Base-by-base conservation (phyloP, 2,329 filamentous ascomycete genomes). In the Chaetothyriales sp. region DNA sequence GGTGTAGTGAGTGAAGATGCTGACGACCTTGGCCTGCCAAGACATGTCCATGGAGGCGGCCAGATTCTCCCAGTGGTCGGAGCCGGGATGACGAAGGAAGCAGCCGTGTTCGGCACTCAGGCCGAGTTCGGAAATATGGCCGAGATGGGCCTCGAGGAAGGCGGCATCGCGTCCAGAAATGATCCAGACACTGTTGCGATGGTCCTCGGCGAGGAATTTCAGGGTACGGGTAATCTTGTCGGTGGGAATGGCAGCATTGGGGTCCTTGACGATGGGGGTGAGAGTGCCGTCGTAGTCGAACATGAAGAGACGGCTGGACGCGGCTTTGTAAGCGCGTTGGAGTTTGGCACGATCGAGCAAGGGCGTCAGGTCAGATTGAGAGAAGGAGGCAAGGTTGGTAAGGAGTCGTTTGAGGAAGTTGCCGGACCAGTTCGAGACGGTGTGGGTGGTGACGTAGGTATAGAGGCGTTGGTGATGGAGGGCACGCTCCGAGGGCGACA, bases 271-370 rank as follows among this genome's bases (percentile, higher is more conserved):
- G 61, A 98, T 97, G 0, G 89, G 87, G 2, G 92, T 97, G 51
- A 98, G 77, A 0, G 92, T 98, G 47, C 92, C 92, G 66, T 98
- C 92, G 63, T 98, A 98, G 70, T 98, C 92, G 65, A 97, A 95
- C 86, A 98, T 90, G 73, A 97, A 95, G 2, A 98, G 75, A 9
- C 92, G 82, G 69, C 86, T 87, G 56, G 78, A 78, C 2, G 88
- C 82, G 43, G 77, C 73, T 54, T 81, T 80, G 68, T 95, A 97
- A 54, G 83, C 82, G 51, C 76, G 72, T 40, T 94, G 73, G 58
- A 95, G 69, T 56, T 80, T 75, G 2, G 81, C 75, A 37, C 82
- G 82, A 65, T 97, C 89, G 18, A 97, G 78, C 1, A 84, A 76
- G 0, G 90, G 90, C 1, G 90, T 97, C 2, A 83, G 80, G 53